A percentile compares a stretch with the other conserved stretches of the same genome.
phyloP scores from a whole-genome alignment of 2,329 filamentous ascomycete species.

The Aspergillus intermedius region DNA sequence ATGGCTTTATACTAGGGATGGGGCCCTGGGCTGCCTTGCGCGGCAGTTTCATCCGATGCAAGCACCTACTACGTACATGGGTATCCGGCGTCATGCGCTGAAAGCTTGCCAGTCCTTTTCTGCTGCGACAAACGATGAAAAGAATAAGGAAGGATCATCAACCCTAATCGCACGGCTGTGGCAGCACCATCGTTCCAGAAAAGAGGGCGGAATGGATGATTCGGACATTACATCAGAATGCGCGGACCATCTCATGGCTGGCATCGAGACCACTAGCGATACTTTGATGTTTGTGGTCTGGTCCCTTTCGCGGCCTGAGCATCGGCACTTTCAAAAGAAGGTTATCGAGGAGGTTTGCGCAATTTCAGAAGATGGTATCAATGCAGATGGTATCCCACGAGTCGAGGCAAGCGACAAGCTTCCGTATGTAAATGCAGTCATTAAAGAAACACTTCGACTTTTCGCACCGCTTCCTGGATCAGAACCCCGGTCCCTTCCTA shows the following conservation, averaged over 20 bases:
- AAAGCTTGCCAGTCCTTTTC: constrained; percentile 3
- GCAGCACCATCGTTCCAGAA: constrained; percentile 24
- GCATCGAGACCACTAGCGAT: constrained; percentile 50
- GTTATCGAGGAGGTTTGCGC: constrained; percentile 39
- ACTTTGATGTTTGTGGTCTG: constrained; percentile 48
- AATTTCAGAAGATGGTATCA: constrained; percentile 18
- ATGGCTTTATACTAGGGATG: constrained; percentile 44
- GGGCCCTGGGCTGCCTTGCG: constrained; percentile 31
- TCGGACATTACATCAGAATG: constrained; percentile 48
- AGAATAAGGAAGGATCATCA: constrained; percentile 9
- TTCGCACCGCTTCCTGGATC: constrained; percentile 46
- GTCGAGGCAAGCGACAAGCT: constrained; percentile 35
- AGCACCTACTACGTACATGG: constrained; percentile 47
- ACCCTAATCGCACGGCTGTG: constrained; percentile 37
- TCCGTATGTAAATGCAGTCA: constrained; percentile 43
- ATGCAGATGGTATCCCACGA: constrained; percentile 26
- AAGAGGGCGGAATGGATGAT: constrained; percentile 27
- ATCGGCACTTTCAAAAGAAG: constrained; percentile 39
- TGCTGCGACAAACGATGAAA: constrained; percentile 4
- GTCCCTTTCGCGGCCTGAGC: constrained; percentile 42
- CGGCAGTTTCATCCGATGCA: constrained; percentile 42
- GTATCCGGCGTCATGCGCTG: constrained; percentile 42
- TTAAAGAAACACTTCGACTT: constrained; percentile 47
- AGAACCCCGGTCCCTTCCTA: constrained; percentile 37
- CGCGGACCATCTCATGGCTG: constrained; percentile 49